Evolutionary conservation across 345 rosid genomes (phyloP).

Genomic region (Raphanus raphanistrum): DNA sequence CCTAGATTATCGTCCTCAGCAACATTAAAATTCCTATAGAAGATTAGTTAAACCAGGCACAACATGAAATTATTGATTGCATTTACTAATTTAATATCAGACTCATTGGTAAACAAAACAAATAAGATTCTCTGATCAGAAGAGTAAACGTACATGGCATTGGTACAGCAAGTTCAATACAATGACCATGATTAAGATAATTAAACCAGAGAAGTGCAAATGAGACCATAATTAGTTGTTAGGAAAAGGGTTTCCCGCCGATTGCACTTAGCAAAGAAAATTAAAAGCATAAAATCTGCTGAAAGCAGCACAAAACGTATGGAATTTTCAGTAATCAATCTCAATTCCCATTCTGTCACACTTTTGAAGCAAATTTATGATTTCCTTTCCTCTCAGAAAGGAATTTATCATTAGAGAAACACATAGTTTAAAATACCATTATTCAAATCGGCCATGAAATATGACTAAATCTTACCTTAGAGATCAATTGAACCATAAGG

Average conservation of each 20-base stretch:
- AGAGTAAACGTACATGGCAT: background rate
- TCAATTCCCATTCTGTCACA: background rate
- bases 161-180: conserved; percentile 2
- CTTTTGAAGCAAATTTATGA: background rate
- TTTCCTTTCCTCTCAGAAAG: background rate
- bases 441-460: background rate
- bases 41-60: conserved; percentile 33
- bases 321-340: background rate
- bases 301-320: conserved; percentile 13
- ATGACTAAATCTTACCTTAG: conserved; percentile 42
- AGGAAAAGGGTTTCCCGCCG: background rate
- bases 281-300: background rate
- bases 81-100: background rate
- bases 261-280: background rate
- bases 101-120: conserved; percentile 12
- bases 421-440: background rate
- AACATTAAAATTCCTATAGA: conserved; percentile 77
- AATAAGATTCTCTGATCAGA: background rate
- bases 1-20: conserved; percentile 73
- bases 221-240: background rate
- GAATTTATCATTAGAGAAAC: background rate
- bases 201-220: background rate
- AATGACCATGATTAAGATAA: background rate
- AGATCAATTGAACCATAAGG: background rate
- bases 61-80: conserved; percentile 16